Percentiles rank a stretch among this genome's conserved stretches.
Evolutionary conservation across 139 green algal species (phyloP).

Genomic region (Volvox africanus): DNA sequence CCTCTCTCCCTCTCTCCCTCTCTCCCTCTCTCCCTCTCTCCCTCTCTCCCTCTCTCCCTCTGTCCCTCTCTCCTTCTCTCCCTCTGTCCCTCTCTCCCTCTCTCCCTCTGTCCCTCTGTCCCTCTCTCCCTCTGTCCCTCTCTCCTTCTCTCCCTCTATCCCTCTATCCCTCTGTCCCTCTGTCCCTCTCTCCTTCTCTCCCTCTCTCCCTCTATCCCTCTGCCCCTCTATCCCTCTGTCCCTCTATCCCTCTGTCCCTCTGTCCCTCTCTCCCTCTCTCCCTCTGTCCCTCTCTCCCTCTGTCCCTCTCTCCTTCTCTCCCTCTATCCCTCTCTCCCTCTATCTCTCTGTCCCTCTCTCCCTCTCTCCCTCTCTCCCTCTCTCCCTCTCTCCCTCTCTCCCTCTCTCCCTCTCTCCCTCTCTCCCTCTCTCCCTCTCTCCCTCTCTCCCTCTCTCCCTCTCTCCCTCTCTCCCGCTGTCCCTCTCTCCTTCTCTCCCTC

Average conservation of each 20-base stretch:
- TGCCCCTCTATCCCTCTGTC: not conserved
- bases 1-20: not conserved
- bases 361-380: not conserved
- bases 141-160: no score
- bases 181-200: not conserved
- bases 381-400: not conserved
- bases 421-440: no score
- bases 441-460: no score
- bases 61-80: not conserved
- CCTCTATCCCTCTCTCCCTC: no score
- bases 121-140: no score
- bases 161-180: not conserved
- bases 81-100: no score
- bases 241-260: no score
- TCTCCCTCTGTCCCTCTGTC: not conserved
- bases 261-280: not conserved
- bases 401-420: not conserved
- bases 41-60: not conserved
- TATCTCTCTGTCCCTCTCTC: not conserved
- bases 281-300: not conserved
- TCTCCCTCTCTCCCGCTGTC: no score
- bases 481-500: no score
- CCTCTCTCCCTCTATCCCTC: no score
- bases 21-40: not conserved
- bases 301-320: not conserved